Base-by-base conservation (phyloP, 1,284 basidiomycete species). In the Heliocybe sulcata region DNA sequence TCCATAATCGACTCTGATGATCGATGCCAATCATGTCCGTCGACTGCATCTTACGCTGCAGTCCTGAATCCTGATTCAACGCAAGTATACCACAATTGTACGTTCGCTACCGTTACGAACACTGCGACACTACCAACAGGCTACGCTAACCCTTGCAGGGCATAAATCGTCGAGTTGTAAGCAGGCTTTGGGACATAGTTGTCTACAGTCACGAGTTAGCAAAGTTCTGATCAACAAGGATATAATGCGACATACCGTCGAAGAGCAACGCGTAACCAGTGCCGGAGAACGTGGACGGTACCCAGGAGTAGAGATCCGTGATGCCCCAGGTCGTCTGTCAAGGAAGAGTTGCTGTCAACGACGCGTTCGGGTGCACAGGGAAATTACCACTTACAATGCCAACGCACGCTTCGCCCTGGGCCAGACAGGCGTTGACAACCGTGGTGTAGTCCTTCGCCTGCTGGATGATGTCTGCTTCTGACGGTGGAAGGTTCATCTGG, bases 371-470 rank as follows among this genome's bases (percentile, higher is more conserved):
- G 79, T 58, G 79, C 12, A 31, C 29, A 31, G 12, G 12, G 29
- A 31, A 45, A 4, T 19, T 16, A 45, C 42, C 6, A 81, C 42
- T 19, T 16, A 45, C 42, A 16, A 81, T 68, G 8, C 81, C 81
- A 50, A 82, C 66, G 56, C 81, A 83, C 4, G 64, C 67, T 10
- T 65, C 45, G 4, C 29, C 29, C 9, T 82, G 77, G 16, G 73
- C 74, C 45, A 74, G 72, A 65, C 82, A 85, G 14, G 81, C 79
- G 3, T 67, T 60, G 52, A 82, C 70, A 55, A 83, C 80, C 23
- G 70, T 76, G 57, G 74, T 65, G 58, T 83, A 85, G 64, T 84
- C 81, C 49, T 66, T 68, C 64, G 76, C 67, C 62, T 84, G 81
- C 60, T 83, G 79, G 16, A 66, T 72, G 53, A 80, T 68, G 19